Evolutionary conservation across 2,329 filamentous ascomycete species (phyloP).

Genomic region (Neofusicoccum umdonicola): DNA sequence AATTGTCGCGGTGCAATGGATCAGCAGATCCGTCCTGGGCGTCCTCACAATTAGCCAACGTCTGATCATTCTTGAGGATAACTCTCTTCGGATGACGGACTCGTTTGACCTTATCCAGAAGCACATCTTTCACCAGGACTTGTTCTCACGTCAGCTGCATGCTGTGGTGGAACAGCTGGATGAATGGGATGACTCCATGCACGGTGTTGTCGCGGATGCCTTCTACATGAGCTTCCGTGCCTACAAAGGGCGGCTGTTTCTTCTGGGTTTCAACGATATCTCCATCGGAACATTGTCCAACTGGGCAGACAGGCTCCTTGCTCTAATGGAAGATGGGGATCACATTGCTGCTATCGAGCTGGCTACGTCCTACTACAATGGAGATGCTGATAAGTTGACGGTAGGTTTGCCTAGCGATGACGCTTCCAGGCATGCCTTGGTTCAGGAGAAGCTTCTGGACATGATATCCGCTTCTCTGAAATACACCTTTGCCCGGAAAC

Average conservation of each 20-base stretch:
- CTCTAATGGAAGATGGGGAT: conserved; percentile 95
- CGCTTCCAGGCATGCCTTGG: conserved; percentile 70
- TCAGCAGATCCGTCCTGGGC: conserved; percentile 87
- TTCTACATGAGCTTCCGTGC: conserved; percentile 97
- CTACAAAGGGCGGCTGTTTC: conserved; percentile 90
- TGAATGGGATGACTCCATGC: conserved; percentile 83
- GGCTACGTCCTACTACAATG: conserved; percentile 88
- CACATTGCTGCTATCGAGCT: conserved; percentile 88
- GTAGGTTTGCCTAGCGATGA: conserved; percentile 89
- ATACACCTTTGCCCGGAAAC: conserved; percentile 73
- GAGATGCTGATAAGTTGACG: conserved; percentile 88
- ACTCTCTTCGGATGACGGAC: conserved; percentile 85
- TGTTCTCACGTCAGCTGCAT: conserved; percentile 86
- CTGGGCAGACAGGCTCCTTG: conserved; percentile 91
- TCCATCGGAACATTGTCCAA: conserved; percentile 91
- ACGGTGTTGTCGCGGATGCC: conserved; percentile 93
- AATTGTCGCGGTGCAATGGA: conserved; percentile 94
- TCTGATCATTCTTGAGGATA: conserved; percentile 87
- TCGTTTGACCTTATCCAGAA: conserved; percentile 89
- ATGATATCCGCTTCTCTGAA: conserved; percentile 91
- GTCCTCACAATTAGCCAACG: conserved; percentile 93
- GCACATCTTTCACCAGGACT: conserved; percentile 85
- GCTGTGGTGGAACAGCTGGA: conserved; percentile 83
- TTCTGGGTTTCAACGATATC: conserved; percentile 90
- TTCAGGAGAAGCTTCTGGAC: conserved; percentile 83